These are phyloP conservation scores for Heliamphora exappendiculata DNA, from an alignment of 148 eudicot species.

Conservation along the genomic window DNA sequence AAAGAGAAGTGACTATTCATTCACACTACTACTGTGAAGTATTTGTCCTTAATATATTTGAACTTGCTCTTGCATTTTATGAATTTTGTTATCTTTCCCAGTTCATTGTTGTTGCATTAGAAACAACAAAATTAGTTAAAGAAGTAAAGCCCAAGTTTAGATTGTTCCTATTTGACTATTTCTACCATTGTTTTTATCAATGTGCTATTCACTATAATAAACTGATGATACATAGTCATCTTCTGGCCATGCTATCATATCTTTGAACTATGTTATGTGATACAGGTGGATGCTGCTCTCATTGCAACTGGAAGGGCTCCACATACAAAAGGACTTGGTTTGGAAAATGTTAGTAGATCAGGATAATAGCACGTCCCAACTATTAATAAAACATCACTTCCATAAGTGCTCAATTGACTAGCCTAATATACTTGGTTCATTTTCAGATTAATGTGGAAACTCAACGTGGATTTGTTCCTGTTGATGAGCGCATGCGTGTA, in stretches of 20 bases:
- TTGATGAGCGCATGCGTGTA: slow-evolving; percentile 95
- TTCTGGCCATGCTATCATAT: slow-evolving; percentile 1
- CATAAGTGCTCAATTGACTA: background rate
- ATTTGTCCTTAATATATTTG: background rate
- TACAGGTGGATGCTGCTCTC: slow-evolving; percentile 96
- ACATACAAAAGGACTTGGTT: slow-evolving; percentile 82
- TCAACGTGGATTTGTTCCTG: slow-evolving; percentile 93
- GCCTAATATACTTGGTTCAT: slow-evolving; percentile 4
- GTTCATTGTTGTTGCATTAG: background rate
- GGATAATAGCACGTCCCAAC: background rate
- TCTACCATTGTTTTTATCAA: background rate
- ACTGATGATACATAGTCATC: background rate
- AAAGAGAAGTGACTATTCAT: background rate
- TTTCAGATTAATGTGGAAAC: slow-evolving; percentile 81
- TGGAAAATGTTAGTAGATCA: slow-evolving; percentile 67
- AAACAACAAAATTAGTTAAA: background rate
- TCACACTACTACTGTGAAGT: background rate
- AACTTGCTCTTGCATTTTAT: background rate
- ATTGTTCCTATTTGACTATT: background rate
- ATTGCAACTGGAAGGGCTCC: slow-evolving; percentile 99
- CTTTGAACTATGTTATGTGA: background rate
- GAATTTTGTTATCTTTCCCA: background rate
- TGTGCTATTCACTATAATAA: background rate
- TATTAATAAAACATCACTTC: background rate
- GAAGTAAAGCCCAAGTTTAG: background rate